Evolutionary conservation across 2,329 filamentous ascomycete genomes (phyloP), one percentile per base, ranked within the genome.

Genomic region (Cladophialophora carrionii): DNA sequence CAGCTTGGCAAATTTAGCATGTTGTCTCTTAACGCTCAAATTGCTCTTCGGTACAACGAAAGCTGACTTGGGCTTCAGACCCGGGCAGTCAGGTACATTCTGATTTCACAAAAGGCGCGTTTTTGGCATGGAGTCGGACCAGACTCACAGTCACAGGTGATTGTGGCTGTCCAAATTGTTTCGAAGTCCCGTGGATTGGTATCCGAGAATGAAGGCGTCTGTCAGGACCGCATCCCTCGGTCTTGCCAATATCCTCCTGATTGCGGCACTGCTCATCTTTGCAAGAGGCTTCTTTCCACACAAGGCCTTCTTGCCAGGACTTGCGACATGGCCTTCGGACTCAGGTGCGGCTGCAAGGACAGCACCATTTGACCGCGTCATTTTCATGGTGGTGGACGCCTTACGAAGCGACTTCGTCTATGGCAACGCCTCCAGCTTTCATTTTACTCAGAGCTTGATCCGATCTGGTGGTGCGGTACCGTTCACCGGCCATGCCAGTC

Each of bases 371-470:
- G 88, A 98, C 77, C 92, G 89, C 73, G 82, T 98, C 60, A 83
- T 99, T 61, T 97, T 99, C 77, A 98, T 99, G 94, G 92, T 99
- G 6, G 90, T 99, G 31, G 95, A 99, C 84, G 94, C 95, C 26
- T 78, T 99, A 76, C 85, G 93, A 78, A 96, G 91, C 90, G 92
- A 83, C 65, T 75, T 68, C 61, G 95, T 99, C 31, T 99, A 91
- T 76, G 86, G 88, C 2, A 80, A 89, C 64, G 81, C 83, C 54
- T 96, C 92, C 29, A 92, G 90, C 10, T 98, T 99, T 77, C 74
- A 84, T 64, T 97, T 90, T 74, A 96, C 93, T 2, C 95, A 98
- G 80, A 88, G 92, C 72, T 83, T 98, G 70, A 96, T 98, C 74
- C 87, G 89, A 73, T 83, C 88, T 77, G 94, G 94, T 65, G 84